phyloP scores from a whole-genome alignment of 305 asterid genomes.

The Nicotiana rustica region DNA sequence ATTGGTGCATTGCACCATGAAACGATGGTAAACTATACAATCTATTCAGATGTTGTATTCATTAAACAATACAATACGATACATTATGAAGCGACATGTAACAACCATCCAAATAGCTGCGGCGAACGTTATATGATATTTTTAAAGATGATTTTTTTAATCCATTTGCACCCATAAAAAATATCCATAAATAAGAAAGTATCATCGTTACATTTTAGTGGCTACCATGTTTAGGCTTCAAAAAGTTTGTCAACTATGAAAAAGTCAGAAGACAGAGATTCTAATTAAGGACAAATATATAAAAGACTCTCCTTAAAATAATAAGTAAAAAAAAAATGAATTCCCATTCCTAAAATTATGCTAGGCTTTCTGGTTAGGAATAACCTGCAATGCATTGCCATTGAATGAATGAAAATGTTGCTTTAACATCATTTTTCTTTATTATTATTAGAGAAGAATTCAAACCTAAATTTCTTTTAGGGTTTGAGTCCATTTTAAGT shows the following conservation, averaged over 20 bases:
- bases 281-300: neutral
- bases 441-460: conserved; percentile 12
- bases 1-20: no score
- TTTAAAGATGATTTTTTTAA: neutral
- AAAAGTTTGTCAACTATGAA: neutral
- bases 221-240: conserved; percentile 8
- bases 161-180: neutral
- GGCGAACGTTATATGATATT: no score
- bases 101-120: no score
- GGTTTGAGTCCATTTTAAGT: conserved; percentile 30
- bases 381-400: conserved; percentile 38
- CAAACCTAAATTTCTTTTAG: conserved; percentile 31
- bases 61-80: no score
- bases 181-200: conserved; percentile 10
- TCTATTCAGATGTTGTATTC: no score
- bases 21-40: no score
- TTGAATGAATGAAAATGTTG: conserved; percentile 48
- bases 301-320: neutral
- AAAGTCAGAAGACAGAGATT: conserved; percentile 25
- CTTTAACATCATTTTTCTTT: conserved; percentile 44
- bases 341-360: conserved; percentile 7
- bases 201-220: neutral
- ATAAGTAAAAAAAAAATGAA: neutral
- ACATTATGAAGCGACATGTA: no score
- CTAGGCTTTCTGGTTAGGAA: conserved; percentile 28